A percentile compares a stretch with the other conserved stretches of the same genome.
These are phyloP conservation scores for Botrytis fragariae DNA, from an alignment of 2,329 filamentous ascomycete genomes.

Conservation along the genomic window DNA sequence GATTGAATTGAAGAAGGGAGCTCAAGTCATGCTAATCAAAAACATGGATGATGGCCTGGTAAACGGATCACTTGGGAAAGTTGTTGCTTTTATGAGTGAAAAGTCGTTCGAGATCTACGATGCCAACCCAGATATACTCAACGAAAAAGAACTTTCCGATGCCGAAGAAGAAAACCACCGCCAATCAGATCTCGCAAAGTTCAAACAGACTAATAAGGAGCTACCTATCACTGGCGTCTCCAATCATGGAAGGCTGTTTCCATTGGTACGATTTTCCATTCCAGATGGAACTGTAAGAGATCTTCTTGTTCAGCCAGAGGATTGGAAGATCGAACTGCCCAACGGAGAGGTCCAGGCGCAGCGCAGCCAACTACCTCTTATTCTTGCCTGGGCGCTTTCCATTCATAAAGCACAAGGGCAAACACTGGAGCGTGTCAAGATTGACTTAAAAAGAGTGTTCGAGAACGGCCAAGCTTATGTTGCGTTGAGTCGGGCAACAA, in stretches of 20 bases:
- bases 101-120: slow-evolving; percentile 57
- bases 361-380: slow-evolving; percentile 78
- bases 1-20: slow-evolving; percentile 82
- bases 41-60: slow-evolving; percentile 93
- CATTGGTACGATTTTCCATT: slow-evolving; percentile 79
- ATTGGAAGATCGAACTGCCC: slow-evolving; percentile 97
- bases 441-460: slow-evolving; percentile 87
- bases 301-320: slow-evolving; percentile 80
- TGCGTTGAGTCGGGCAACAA: slow-evolving; percentile 87
- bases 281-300: slow-evolving; percentile 73
- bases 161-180: slow-evolving; percentile 38
- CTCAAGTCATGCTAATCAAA: slow-evolving; percentile 99
- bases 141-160: slow-evolving; percentile 46
- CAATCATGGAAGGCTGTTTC: slow-evolving; percentile 61
- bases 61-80: slow-evolving; percentile 88
- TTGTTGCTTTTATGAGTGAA: slow-evolving; percentile 76
- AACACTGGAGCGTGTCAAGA: slow-evolving; percentile 83
- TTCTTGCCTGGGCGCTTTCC: slow-evolving; percentile 92
- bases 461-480: slow-evolving; percentile 98
- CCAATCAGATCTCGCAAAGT: slow-evolving; percentile 42
- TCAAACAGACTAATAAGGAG: slow-evolving; percentile 34
- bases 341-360: slow-evolving; percentile 91
- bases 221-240: slow-evolving; percentile 39
- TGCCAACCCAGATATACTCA: slow-evolving; percentile 55
- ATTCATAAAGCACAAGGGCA: slow-evolving; percentile 99